Percentiles rank a stretch among this genome's conserved stretches.
Conservation (phyloP, 371 early-diverging fungal species). For the Nosema bombycis region DNA sequence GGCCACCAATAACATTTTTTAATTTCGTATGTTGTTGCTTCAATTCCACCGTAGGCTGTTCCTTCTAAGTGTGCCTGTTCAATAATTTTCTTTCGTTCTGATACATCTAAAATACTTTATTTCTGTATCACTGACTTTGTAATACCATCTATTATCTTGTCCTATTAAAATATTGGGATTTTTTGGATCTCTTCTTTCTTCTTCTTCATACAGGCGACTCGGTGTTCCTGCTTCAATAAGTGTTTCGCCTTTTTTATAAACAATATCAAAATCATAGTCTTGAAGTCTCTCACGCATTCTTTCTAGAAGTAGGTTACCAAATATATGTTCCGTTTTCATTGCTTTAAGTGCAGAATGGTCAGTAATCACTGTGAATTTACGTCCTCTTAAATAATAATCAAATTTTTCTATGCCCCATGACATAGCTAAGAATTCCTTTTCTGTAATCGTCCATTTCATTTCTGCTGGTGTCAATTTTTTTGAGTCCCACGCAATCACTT, state of each 20-base stretch:
- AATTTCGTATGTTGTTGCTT: neutral
- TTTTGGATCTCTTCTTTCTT: neutral
- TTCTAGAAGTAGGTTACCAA: constrained; percentile 23
- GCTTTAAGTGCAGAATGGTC: constrained; percentile 52
- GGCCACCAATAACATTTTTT: neutral
- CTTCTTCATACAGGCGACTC: constrained; percentile 30
- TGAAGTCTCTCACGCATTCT: constrained; percentile 40
- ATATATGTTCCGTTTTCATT: constrained; percentile 35
- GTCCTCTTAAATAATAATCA: constrained; percentile 40
- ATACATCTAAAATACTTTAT: neutral
- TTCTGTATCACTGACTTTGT: neutral
- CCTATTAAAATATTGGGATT: neutral
- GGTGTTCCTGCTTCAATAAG: constrained; percentile 35
- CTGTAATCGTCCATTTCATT: constrained; percentile 35
- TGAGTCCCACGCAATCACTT: constrained; percentile 20
- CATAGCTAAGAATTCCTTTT: constrained; percentile 47
- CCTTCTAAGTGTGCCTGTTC: neutral
- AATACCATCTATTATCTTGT: neutral
- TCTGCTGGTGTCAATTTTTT: constrained; percentile 43
- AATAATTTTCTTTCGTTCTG: neutral
- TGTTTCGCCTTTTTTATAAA: constrained; percentile 31
- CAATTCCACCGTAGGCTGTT: neutral
- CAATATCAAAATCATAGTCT: constrained; percentile 35
- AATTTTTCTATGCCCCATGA: constrained; percentile 42
- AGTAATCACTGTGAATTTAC: constrained; percentile 43